Percentiles rank a stretch among this genome's conserved stretches.
Conservation (phyloP, 2,329 filamentous ascomycete genomes). For the Trichoderma polysporum region DNA sequence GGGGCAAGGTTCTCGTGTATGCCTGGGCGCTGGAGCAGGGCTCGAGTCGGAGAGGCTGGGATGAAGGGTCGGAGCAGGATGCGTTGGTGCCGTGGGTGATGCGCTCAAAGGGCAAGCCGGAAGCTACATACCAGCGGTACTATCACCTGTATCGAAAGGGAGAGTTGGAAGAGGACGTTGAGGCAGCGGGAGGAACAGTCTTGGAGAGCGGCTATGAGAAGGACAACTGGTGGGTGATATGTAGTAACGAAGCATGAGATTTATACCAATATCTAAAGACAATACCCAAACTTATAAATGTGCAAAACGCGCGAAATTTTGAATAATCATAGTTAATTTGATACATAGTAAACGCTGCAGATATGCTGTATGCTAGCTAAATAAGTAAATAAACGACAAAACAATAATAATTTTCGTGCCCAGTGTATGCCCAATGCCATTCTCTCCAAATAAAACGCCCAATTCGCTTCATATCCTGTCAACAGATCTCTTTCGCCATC, state of each 20-base stretch:
- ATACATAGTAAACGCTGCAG: conserved; percentile 19
- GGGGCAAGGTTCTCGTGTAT: conserved; percentile 76
- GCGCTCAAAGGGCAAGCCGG: conserved; percentile 35
- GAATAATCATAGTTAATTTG: background rate
- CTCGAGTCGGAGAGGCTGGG: conserved; percentile 82
- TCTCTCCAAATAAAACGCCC: conserved; percentile 5
- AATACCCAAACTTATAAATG: background rate
- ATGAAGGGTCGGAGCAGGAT: conserved; percentile 80
- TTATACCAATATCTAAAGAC: background rate
- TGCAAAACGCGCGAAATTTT: background rate
- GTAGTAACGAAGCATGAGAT: conserved; percentile 26
- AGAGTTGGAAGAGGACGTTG: conserved; percentile 80
- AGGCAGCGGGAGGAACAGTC: conserved; percentile 70
- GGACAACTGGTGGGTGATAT: conserved; percentile 97
- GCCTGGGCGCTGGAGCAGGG: conserved; percentile 97
- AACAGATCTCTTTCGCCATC: background rate
- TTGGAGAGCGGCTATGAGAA: conserved; percentile 86
- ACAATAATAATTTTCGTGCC: background rate
- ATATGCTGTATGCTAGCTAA: conserved; percentile 12
- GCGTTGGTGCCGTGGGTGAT: conserved; percentile 95
- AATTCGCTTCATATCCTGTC: background rate
- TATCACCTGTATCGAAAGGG: conserved; percentile 89
- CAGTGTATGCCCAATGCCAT: conserved; percentile 8
- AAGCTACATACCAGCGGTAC: conserved; percentile 77
- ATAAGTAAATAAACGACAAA: background rate